Evolutionary conservation across 2,329 filamentous ascomycete genomes (phyloP), one percentile per base, ranked within the genome.

Genomic region (Sporothrix dimorphospora): DNA sequence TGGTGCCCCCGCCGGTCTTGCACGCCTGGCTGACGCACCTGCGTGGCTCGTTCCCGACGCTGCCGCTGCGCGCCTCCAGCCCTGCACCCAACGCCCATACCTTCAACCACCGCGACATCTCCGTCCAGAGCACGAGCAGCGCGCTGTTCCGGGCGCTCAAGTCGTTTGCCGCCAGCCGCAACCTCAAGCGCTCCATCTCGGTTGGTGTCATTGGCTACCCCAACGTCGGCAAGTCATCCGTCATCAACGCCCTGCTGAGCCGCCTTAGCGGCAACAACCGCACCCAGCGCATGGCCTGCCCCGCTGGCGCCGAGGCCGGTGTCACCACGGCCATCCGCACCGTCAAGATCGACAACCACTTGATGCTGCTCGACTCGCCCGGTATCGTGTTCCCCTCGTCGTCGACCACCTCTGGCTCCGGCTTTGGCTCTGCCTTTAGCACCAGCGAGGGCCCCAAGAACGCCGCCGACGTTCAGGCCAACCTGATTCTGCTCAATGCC

Each of bases 151-250:
- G 91, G 77, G 93, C 94, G 0, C 88, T 98, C 74, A 98, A 98
- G 85, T 91, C 93, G 57, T 98, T 92, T 79, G 93, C 94, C 11
- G 91, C 93, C 72, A 88, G 88, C 73, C 92, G 92, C 77, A 91
- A 97, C 80, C 85, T 98, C 76, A 97, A 97, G 86, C 91, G 94
- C 71, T 91, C 94, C 70, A 90, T 97, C 77, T 94, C 93, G 24
- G 94, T 98, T 73, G 94, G 94, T 75, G 93, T 98, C 74, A 97
- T 98, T 77, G 94, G 94, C 38, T 98, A 97, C 81, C 94, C 94
- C 77, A 98, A 98, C 80, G 94, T 97, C 73, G 94, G 94, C 80
- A 98, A 98, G 85, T 97, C 94, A 38, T 97, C 94, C 68, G 94
- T 98, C 78, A 97, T 98, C 86, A 98, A 98, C 81, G 93, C 94